Base-by-base conservation (phyloP, 2,329 filamentous ascomycete genomes). In the Graphilbum sp. region DNA sequence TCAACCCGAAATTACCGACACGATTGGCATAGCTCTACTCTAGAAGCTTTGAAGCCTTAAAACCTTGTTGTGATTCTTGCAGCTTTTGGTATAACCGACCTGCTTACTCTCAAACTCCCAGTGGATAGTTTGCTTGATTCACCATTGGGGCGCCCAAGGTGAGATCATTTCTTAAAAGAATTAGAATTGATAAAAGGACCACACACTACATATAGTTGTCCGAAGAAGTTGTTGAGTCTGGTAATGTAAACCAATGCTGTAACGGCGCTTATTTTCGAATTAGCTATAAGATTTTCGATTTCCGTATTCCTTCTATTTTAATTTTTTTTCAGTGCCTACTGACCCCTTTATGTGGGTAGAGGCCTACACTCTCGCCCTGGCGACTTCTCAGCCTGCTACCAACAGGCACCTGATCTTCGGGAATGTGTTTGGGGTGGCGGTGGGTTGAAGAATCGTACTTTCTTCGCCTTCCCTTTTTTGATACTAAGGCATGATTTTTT, bases 401-500 rank as follows among this genome's bases (percentile, higher is more conserved):
- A 50, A 55, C 27, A 30, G 10, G 15, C n/a, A n/a, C n/a, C 6
- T 13, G 9, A 12, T n/a, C 5, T 13, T 52, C 68, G 57, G 67
- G 75, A 13, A 6, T 12, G 10, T n/a, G 30, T 13, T 52, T 68
- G 57, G 67, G 75, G 59, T 45, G 64, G 73, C 36, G 78, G 86
- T 44, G 69, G 72, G 19, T 57, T 94, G 49, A 85, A 87, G 62
- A 93, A 92, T 54, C 72, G 84, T 36, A 63, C 93, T 31, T 73
- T 93, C 31, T 92, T 95, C 53, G 76, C 80, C 0, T 90, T 85
- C 75, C 75, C 9, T 90, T 94, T 50, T 52, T 93, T 52, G 87
- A 95, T 63, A 72, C 84, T 54, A 65, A 84, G 47, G 69, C 71
- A 43, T 94, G 86, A 84, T 86, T 93, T 57, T 94, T 93, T 57